These are phyloP conservation scores for Coniferiporia weirii DNA, from an alignment of 1,284 basidiomycete genomes.

Conservation along the genomic window DNA sequence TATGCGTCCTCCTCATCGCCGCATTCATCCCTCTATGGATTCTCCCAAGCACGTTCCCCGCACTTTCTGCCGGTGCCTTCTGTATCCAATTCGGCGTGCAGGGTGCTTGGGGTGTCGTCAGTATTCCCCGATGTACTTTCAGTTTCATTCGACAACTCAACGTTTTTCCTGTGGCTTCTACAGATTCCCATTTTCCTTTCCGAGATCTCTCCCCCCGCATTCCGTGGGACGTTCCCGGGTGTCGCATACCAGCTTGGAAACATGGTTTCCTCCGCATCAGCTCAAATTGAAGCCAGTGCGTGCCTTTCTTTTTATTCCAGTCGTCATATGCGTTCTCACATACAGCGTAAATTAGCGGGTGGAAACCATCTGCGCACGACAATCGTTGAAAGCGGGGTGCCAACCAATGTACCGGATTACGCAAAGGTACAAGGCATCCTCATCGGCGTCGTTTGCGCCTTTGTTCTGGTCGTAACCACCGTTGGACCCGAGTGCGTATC, in stretches of 20 bases:
- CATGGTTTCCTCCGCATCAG: conserved; percentile 86
- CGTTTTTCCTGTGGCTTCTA: not conserved
- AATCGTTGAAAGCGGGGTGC: conserved; percentile 41
- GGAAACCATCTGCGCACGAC: conserved; percentile 54
- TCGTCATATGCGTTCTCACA: no score
- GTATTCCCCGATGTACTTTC: conserved; percentile 27
- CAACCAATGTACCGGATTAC: conserved; percentile 65
- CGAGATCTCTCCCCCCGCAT: conserved; percentile 89
- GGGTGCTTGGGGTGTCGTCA: conserved; percentile 75
- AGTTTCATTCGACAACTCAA: not conserved
- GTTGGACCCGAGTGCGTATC: conserved; percentile 57
- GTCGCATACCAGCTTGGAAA: conserved; percentile 87
- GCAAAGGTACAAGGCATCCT: conserved; percentile 83
- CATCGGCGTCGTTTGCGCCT: conserved; percentile 70
- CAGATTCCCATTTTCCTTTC: conserved; percentile 83
- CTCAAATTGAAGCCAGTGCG: conserved; percentile 87
- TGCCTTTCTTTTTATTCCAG: conserved; percentile 18
- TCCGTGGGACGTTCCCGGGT: conserved; percentile 90
- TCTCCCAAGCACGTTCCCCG: conserved; percentile 60
- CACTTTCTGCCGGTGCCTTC: conserved; percentile 75
- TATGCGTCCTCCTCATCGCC: conserved; percentile 54
- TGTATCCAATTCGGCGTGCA: conserved; percentile 85
- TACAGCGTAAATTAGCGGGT: conserved; percentile 38
- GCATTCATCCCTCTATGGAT: conserved; percentile 86
- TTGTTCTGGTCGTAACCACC: conserved; percentile 61